phyloP scores from a whole-genome alignment of 345 rosid species.

The Syzygium grande region DNA sequence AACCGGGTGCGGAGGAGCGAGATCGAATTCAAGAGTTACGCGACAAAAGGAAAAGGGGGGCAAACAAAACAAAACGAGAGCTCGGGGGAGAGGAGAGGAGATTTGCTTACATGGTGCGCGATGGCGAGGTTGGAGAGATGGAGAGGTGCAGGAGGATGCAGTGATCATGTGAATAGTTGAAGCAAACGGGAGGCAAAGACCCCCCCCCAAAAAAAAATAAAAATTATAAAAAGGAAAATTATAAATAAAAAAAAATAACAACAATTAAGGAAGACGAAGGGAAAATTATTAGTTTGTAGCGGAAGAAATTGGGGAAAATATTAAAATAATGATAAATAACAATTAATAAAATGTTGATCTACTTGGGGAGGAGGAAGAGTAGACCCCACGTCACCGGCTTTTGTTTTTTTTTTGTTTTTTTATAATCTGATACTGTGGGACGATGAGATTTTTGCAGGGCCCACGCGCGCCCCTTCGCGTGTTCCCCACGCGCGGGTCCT shows the following conservation, averaged over 20 bases:
- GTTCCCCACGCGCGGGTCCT: background rate
- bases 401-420: background rate
- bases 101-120: background rate
- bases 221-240: background rate
- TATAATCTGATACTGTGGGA: background rate
- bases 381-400: constrained; percentile 1
- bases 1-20: background rate
- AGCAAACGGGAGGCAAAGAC: background rate
- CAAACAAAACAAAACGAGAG: background rate
- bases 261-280: background rate
- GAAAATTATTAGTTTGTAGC: background rate
- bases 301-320: background rate
- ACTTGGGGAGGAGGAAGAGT: constrained; percentile 1
- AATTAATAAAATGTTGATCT: background rate
- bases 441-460: background rate
- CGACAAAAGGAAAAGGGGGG: background rate
- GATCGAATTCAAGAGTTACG: background rate
- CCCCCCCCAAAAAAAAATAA: background rate
- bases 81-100: background rate
- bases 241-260: background rate
- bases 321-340: background rate
- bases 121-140: too few relatives aligned
- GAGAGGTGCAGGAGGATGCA: background rate
- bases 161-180: background rate
- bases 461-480: background rate